Percentiles rank a stretch among this genome's conserved stretches.
These are phyloP conservation scores for Pseudotulostoma volvatum DNA, from an alignment of 495 filamentous ascomycete species.

Conservation along the genomic window DNA sequence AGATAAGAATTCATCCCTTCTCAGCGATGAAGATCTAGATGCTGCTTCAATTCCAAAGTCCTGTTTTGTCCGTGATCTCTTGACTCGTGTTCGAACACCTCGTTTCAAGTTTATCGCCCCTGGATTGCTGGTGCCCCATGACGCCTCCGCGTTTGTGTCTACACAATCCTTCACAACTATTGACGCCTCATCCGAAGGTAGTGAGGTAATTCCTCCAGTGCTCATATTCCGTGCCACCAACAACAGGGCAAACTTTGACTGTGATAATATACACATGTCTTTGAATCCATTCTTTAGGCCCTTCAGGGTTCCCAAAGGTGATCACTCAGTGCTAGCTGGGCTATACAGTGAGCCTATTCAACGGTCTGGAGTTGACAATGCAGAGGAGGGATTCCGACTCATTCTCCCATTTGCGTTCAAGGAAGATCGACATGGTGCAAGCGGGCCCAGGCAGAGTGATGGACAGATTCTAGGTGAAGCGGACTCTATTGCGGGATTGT, in stretches of 20 bases:
- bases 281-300: too few relatives aligned
- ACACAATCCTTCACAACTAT: slow-evolving; percentile 11
- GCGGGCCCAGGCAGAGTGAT: slow-evolving; percentile 18
- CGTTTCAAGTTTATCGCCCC: slow-evolving; percentile 21
- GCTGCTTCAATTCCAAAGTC: slow-evolving; percentile 14
- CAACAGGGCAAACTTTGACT: slow-evolving; percentile 9
- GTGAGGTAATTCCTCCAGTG: slow-evolving; percentile 7
- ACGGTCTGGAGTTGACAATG: slow-evolving; percentile 3
- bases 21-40: slow-evolving; percentile 13
- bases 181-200: slow-evolving; percentile 5
- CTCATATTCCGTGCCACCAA: slow-evolving; percentile 11
- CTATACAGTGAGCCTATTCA: slow-evolving; percentile 8
- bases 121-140: slow-evolving; percentile 16
- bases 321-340: slow-evolving; percentile 8
- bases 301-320: slow-evolving; percentile 6
- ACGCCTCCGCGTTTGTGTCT: slow-evolving; percentile 10
- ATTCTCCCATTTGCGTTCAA: slow-evolving; percentile 10
- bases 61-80: slow-evolving; percentile 17
- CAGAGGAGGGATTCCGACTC: slow-evolving; percentile 11
- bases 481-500: slow-evolving; percentile 14
- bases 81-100: slow-evolving; percentile 15
- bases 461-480: slow-evolving; percentile 10
- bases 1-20: slow-evolving; percentile 5
- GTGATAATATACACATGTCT: slow-evolving; percentile 1
- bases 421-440: slow-evolving; percentile 1